Percentiles rank a stretch among this genome's conserved stretches.
Conservation (phyloP, 768 basidiomycete genomes). For the Auricularia auricula-judae region DNA sequence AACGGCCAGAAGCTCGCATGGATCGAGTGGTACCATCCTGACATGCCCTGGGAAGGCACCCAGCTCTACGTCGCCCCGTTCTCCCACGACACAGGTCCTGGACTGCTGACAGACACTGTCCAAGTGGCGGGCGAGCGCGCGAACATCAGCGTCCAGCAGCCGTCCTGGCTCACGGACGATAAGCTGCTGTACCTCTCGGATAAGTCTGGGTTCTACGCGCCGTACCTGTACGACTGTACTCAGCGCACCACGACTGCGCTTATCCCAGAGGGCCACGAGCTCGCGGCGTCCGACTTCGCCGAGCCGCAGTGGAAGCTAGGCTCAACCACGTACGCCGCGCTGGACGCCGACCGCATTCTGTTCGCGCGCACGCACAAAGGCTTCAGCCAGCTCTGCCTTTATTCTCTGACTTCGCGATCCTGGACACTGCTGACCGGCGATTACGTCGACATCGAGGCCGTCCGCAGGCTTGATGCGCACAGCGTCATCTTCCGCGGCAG, state of each 20-base stretch:
- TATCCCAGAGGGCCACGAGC: slow-evolving; percentile 29
- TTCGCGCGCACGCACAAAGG: background rate
- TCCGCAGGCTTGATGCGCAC: slow-evolving; percentile 25
- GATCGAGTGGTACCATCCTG: slow-evolving; percentile 43
- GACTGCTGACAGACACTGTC: slow-evolving; percentile 21
- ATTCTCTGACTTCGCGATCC: slow-evolving; percentile 19
- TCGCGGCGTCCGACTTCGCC: slow-evolving; percentile 34
- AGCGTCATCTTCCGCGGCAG: slow-evolving; percentile 33
- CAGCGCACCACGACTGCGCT: slow-evolving; percentile 22
- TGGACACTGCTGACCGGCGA: slow-evolving; percentile 25
- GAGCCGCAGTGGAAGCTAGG: slow-evolving; percentile 46
- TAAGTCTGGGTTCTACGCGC: slow-evolving; percentile 54
- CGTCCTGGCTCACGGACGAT: slow-evolving; percentile 41
- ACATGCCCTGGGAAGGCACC: slow-evolving; percentile 64
- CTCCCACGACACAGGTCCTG: slow-evolving; percentile 9
- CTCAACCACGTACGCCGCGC: slow-evolving; percentile 31
- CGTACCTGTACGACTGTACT: slow-evolving; percentile 40
- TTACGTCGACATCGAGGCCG: slow-evolving; percentile 28
- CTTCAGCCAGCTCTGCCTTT: slow-evolving; percentile 13
- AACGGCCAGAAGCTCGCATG: slow-evolving; percentile 49
- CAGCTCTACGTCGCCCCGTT: slow-evolving; percentile 38
- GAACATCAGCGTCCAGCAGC: slow-evolving; percentile 32
- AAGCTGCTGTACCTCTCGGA: slow-evolving; percentile 56
- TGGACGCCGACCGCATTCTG: slow-evolving; percentile 6
- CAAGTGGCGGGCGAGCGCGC: slow-evolving; percentile 41